Conservation (phyloP, 768 basidiomycete genomes). For the Mycena capillaripes region DNA sequence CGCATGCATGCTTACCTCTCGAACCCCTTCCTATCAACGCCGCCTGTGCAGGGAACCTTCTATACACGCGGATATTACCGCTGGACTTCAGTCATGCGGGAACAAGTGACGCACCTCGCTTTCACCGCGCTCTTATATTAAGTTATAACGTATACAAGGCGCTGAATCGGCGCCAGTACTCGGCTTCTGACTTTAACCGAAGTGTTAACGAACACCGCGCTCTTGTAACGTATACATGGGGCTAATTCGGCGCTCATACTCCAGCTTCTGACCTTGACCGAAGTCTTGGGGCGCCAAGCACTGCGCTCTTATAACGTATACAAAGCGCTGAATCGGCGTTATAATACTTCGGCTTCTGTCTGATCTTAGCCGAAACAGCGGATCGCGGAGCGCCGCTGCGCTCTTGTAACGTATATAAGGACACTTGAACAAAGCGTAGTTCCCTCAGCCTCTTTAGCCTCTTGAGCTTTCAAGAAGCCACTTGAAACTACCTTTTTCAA, state of each 20-base stretch:
- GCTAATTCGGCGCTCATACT: background rate
- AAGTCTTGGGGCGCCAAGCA: no score
- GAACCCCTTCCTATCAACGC: background rate
- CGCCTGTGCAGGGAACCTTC: conserved; percentile 10
- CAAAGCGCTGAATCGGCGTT: background rate
- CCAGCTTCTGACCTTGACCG: background rate
- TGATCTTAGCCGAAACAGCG: background rate
- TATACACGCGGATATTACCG: conserved; percentile 8
- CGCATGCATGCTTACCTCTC: background rate
- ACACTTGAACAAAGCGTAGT: conserved; percentile 10
- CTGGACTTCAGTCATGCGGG: conserved; percentile 7
- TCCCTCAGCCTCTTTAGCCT: background rate
- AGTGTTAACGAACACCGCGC: background rate
- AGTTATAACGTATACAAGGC: background rate
- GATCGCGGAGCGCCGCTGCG: background rate
- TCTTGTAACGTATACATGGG: conserved; percentile 1
- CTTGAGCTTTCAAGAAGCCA: background rate
- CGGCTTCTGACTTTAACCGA: background rate
- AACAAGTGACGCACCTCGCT: background rate
- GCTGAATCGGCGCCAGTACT: conserved; percentile 3
- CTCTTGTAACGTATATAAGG: conserved; percentile 12
- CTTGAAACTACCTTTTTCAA: conserved; percentile 11
- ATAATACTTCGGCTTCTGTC: background rate
- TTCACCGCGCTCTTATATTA: background rate
- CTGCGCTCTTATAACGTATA: background rate